These are phyloP conservation scores for Camellia japonica DNA, from an alignment of 148 eudicot genomes.

Conservation along the genomic window DNA sequence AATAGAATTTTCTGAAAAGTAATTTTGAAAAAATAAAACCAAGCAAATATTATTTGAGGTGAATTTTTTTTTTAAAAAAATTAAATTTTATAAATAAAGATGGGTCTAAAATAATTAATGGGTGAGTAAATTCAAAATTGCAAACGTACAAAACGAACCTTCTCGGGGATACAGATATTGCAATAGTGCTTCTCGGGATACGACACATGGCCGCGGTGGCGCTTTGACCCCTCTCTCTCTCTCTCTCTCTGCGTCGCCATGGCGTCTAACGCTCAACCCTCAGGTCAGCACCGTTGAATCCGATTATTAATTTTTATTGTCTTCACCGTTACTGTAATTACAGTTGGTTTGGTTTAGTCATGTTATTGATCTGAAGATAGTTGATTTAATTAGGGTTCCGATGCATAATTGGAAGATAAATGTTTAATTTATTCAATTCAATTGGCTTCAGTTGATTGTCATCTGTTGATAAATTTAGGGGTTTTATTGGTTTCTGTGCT, in stretches of 20 bases:
- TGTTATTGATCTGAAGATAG: neutral
- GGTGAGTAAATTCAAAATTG: no score
- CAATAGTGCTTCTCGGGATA: no score
- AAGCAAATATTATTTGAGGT: no score
- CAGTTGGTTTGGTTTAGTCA: neutral
- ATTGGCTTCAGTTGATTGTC: neutral
- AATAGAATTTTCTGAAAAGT: no score
- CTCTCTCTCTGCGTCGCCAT: neutral
- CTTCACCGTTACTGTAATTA: neutral
- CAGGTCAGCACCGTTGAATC: conserved; percentile 4
- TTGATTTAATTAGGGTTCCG: conserved; percentile 4
- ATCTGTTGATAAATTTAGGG: neutral
- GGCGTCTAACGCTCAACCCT: conserved; percentile 7
- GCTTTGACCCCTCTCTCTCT: no score
- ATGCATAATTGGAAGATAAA: neutral
- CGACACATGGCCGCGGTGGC: neutral
- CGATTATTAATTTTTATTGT: neutral
- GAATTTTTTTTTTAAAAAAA: no score
- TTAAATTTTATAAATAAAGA: no score
- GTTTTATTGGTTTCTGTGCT: neutral
- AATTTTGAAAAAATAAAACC: no score
- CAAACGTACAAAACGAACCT: no score
- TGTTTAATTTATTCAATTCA: neutral
- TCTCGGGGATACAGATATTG: no score
- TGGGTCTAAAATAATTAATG: no score